phyloP scores from a whole-genome alignment of 345 rosid species.

The Rhodomyrtus tomentosa region DNA sequence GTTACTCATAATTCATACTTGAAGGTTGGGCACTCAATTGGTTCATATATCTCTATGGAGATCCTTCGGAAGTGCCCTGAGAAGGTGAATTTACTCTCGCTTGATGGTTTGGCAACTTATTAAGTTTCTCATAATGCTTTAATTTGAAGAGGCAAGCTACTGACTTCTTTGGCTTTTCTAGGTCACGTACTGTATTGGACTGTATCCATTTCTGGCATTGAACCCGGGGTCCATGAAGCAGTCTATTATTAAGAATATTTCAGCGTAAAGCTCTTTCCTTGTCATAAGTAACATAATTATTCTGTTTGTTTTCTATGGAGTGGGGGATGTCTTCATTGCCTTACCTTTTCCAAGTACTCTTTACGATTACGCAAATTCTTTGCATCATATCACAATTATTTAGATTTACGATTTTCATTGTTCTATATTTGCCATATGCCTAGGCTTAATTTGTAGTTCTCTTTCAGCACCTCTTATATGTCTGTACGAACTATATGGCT shows the following conservation, averaged over 20 bases:
- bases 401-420: not conserved
- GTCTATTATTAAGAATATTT: slow-evolving; percentile 34
- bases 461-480: not conserved
- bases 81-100: slow-evolving; percentile 27
- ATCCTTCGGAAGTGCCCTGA: slow-evolving; percentile 36
- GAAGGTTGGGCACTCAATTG: slow-evolving; percentile 89
- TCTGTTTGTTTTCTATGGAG: not conserved
- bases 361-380: not conserved
- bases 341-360: not conserved
- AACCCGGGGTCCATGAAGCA: slow-evolving; percentile 46
- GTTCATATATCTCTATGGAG: slow-evolving; percentile 59
- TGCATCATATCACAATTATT: not conserved
- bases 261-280: slow-evolving; percentile 30
- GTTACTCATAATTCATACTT: not conserved
- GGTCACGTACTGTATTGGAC: slow-evolving; percentile 46
- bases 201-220: slow-evolving; percentile 70
- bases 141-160: not conserved
- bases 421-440: not conserved
- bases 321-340: not conserved
- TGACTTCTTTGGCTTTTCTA: slow-evolving; percentile 11
- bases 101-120: not conserved
- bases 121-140: not conserved
- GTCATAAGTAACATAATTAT: not conserved
- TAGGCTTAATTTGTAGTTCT: not conserved
- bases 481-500: not conserved